Base-by-base conservation (phyloP, 1,284 basidiomycete species). In the Microbotryomycetes sp. region DNA sequence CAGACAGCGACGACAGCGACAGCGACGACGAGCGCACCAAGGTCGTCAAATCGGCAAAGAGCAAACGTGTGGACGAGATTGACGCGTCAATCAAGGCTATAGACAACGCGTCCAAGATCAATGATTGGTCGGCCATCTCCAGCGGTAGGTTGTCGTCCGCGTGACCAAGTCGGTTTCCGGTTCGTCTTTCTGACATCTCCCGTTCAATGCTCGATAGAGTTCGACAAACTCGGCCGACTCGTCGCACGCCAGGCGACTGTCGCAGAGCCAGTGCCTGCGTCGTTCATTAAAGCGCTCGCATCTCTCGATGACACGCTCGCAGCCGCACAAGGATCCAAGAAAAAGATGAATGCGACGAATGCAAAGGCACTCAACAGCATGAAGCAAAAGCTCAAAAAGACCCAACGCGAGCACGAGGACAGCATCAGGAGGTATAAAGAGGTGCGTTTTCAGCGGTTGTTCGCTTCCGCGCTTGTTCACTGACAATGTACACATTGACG, bases 331-430 rank as follows among this genome's bases (percentile, higher is more conserved):
- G 85, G 67, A 66, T 77, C 88, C 3, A 86, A 87, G 77, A 97
- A 97, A 79, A 98, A 97, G 80, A 91, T 96, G 87, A 94, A 94
- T 71, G 89, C 91, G 1, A 87, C 83, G 66, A 94, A 94, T 74
- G 89, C 91, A 52, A 92, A 91, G 74, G 92, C 92, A 1, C 81
- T 97, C 71, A 97, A 92, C 69, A 88, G 88, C 27, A 91, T 97
- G 85, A 97, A 93, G 79, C 93, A 97, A 78, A 97, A 94, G 76
- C 81, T 97, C 65, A 93, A 89, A 78, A 97, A 94, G 79, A 82
- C 87, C 30, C 73, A 81, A 63, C 96, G 93, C 77, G 96, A 97
- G 75, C 84, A 91, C 73, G 96, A 97, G 77, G 78, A 78, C 45
- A 85, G 89, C 65, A 76, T 97, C 54, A 84, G 84, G 72, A 82